phyloP scores from a whole-genome alignment of 805 yeast species.

The Candida endomychidarum region DNA sequence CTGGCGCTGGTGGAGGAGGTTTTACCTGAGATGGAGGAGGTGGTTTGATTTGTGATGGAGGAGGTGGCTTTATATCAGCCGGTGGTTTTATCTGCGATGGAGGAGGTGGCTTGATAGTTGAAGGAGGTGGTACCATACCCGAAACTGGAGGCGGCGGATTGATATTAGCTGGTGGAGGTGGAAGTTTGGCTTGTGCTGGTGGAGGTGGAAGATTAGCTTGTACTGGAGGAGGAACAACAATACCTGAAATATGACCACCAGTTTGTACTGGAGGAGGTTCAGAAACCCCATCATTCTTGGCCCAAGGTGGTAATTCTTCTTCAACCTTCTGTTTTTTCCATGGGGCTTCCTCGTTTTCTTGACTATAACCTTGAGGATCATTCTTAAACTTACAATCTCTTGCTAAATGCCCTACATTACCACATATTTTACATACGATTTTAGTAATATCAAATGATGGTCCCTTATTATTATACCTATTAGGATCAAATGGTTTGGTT shows the following conservation, averaged over 20 bases:
- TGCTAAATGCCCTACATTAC: constrained; percentile 81
- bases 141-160: not conserved
- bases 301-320: constrained; percentile 23
- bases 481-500: constrained; percentile 56
- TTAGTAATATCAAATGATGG: constrained; percentile 46
- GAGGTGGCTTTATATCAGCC: constrained; percentile 16
- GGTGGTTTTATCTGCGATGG: constrained; percentile 18
- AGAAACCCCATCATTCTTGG: not conserved
- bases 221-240: constrained; percentile 8
- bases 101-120: constrained; percentile 19
- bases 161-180: constrained; percentile 19
- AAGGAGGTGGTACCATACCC: constrained; percentile 14
- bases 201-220: constrained; percentile 10
- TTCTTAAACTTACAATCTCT: constrained; percentile 69
- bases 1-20: constrained; percentile 17
- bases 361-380: constrained; percentile 20
- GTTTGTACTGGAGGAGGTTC: constrained; percentile 10
- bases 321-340: constrained; percentile 27
- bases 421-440: constrained; percentile 76
- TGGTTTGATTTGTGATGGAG: constrained; percentile 18
- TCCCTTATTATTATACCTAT: constrained; percentile 11
- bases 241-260: not conserved
- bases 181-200: constrained; percentile 15
- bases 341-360: constrained; percentile 18
- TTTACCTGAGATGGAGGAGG: constrained; percentile 23